phyloP scores from a whole-genome alignment of 306 rosid genomes.

The Vigna reflexopilosa region DNA sequence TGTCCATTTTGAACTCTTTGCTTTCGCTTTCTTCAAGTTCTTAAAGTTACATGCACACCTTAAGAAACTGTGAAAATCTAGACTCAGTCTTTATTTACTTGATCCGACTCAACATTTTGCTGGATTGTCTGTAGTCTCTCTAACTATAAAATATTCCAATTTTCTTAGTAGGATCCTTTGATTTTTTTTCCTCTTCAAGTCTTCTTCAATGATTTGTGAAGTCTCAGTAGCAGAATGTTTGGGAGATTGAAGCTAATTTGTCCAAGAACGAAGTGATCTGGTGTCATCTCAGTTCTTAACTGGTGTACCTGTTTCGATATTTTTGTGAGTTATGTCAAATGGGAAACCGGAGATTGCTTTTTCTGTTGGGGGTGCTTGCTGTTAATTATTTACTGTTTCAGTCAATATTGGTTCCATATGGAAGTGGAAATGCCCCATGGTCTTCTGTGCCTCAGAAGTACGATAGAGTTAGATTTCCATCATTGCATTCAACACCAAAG shows the following conservation, averaged over 20 bases:
- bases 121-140: not conserved
- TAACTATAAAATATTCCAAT: conserved; percentile 9
- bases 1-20: not conserved
- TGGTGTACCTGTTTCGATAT: conserved; percentile 49
- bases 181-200: conserved; percentile 8
- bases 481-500: conserved; percentile 55
- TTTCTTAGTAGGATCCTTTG: conserved; percentile 36
- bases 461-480: conserved; percentile 27
- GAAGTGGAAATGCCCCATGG: conserved; percentile 68
- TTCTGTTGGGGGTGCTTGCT: conserved; percentile 65
- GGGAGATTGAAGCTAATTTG: conserved; percentile 39
- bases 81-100: not conserved
- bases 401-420: conserved; percentile 75
- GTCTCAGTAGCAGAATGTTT: conserved; percentile 38
- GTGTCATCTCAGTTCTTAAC: conserved; percentile 35
- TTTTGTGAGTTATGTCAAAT: conserved; percentile 51
- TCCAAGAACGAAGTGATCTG: conserved; percentile 33
- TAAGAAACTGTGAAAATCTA: not conserved
- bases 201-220: conserved; percentile 39
- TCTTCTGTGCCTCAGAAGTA: conserved; percentile 55
- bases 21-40: conserved; percentile 25
- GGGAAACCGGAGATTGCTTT: conserved; percentile 64
- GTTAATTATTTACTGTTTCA: conserved; percentile 70
- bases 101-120: not conserved
- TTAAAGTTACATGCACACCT: not conserved